These are phyloP conservation scores for Suhomyces anneliseae DNA, from an alignment of 1,139 yeast species.

Conservation along the genomic window DNA sequence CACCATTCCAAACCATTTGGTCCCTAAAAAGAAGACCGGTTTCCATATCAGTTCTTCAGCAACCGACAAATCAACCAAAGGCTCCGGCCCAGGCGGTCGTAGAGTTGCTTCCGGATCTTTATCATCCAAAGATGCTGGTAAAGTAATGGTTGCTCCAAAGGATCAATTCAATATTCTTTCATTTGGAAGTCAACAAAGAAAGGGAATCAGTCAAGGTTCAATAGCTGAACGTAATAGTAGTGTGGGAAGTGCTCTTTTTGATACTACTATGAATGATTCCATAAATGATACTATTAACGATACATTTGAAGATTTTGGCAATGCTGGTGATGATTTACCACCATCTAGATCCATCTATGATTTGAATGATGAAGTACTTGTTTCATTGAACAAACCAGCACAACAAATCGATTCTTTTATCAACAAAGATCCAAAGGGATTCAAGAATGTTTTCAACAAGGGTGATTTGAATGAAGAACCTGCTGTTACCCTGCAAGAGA, in stretches of 20 bases:
- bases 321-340: constrained; percentile 49
- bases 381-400: constrained; percentile 35
- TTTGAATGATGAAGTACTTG: constrained; percentile 44
- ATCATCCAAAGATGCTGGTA: constrained; percentile 9
- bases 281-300: constrained; percentile 35
- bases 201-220: constrained; percentile 11
- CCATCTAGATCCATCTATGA: constrained; percentile 63
- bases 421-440: constrained; percentile 48
- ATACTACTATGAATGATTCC: constrained; percentile 18
- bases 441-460: constrained; percentile 46
- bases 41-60: constrained; percentile 36
- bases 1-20: constrained; percentile 57
- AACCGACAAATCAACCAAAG: constrained; percentile 15
- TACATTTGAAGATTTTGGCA: constrained; percentile 25
- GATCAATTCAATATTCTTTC: constrained; percentile 40
- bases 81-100: constrained; percentile 2
- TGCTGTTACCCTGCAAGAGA: constrained; percentile 3
- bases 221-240: constrained; percentile 15
- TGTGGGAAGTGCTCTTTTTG: constrained; percentile 10
- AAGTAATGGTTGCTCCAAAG: constrained; percentile 13
- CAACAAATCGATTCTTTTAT: constrained; percentile 37
- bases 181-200: constrained; percentile 37
- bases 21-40: constrained; percentile 45
- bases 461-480: constrained; percentile 11
- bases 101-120: constrained; percentile 8